Conservation (phyloP, 2,329 filamentous ascomycete genomes). For the Exophiala calicioides region DNA sequence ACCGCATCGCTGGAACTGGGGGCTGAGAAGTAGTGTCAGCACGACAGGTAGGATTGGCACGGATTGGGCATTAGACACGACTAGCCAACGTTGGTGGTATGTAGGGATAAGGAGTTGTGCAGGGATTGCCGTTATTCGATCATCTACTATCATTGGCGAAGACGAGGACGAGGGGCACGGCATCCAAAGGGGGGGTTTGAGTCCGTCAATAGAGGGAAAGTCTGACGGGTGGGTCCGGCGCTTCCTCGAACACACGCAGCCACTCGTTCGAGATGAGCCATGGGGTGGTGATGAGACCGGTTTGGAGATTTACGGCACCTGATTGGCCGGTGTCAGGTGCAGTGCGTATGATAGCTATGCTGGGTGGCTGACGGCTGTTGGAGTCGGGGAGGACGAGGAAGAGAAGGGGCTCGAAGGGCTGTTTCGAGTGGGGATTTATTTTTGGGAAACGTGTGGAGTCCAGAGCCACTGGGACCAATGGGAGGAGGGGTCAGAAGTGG, state of each 20-base stretch:
- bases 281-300: slow-evolving; percentile 12
- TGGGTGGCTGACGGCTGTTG: too few species aligned
- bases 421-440: too few species aligned
- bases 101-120: background rate
- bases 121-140: background rate
- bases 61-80: too few species aligned
- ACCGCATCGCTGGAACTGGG: slow-evolving; percentile 26
- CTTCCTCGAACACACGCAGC: slow-evolving; percentile 23
- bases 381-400: too few species aligned
- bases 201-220: background rate
- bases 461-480: too few species aligned
- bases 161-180: background rate
- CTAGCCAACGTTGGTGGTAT: too few species aligned
- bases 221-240: slow-evolving; percentile 14
- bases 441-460: too few species aligned
- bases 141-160: background rate
- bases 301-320: background rate
- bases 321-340: slow-evolving; percentile 7
- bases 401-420: too few species aligned
- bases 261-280: slow-evolving; percentile 11
- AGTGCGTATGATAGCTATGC: too few species aligned
- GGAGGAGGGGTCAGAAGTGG: too few species aligned
- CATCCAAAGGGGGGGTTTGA: slow-evolving; percentile 4
- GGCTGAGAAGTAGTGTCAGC: background rate
- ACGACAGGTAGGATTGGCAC: too few species aligned